These are phyloP conservation scores for Ophiosphaerella korrae DNA, from an alignment of 2,329 filamentous ascomycete genomes.

Conservation along the genomic window DNA sequence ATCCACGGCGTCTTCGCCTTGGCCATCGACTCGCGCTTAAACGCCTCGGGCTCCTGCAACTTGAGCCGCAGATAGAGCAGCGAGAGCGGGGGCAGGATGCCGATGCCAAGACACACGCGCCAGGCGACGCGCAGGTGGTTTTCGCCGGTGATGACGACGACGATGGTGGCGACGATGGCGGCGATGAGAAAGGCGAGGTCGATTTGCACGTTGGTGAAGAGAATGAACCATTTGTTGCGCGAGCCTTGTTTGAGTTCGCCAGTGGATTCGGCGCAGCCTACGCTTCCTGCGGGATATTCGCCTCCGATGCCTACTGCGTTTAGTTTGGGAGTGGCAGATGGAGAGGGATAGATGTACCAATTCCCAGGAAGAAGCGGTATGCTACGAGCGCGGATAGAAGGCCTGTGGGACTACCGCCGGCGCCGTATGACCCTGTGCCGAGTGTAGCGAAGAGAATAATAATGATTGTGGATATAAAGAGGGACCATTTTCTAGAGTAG, in stretches of 20 bases:
- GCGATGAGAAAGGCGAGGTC: slow-evolving; percentile 83
- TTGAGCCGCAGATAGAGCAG: slow-evolving; percentile 64
- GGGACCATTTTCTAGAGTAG: slow-evolving; percentile 81
- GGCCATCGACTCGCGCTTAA: slow-evolving; percentile 56
- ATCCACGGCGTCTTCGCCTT: slow-evolving; percentile 50
- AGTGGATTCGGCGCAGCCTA: slow-evolving; percentile 82
- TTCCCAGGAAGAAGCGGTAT: slow-evolving; percentile 78
- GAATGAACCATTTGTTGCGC: slow-evolving; percentile 79
- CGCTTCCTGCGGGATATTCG: slow-evolving; percentile 82
- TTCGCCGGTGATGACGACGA: slow-evolving; percentile 60
- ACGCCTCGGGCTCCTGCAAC: slow-evolving; percentile 59
- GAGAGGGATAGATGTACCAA: slow-evolving; percentile 36
- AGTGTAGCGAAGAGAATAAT: slow-evolving; percentile 85
- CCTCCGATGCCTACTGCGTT: slow-evolving; percentile 66
- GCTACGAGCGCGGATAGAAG: slow-evolving; percentile 80
- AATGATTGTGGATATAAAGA: slow-evolving; percentile 81
- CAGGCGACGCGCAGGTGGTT: slow-evolving; percentile 75
- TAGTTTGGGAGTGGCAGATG: neutral
- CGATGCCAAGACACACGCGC: slow-evolving; percentile 74
- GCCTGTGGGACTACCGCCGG: slow-evolving; percentile 68
- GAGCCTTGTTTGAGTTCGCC: slow-evolving; percentile 80
- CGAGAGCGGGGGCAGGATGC: slow-evolving; percentile 54
- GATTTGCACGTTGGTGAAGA: slow-evolving; percentile 89
- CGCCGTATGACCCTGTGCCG: slow-evolving; percentile 76
- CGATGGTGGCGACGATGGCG: slow-evolving; percentile 74